Base-by-base conservation (phyloP, 169 alveolate species). In the Theileria parva region DNA sequence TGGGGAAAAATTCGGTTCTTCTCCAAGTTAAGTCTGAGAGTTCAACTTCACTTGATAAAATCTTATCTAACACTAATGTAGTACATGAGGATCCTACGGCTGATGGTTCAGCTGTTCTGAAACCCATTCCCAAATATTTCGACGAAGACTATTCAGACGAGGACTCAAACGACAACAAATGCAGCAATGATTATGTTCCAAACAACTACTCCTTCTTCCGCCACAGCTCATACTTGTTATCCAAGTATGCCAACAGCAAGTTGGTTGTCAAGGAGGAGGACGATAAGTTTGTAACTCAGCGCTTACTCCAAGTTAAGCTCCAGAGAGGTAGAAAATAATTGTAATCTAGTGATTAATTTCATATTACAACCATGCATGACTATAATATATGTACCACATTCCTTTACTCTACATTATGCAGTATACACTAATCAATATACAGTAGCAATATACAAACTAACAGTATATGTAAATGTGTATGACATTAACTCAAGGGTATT, bases 201-300 rank as follows among this genome's bases (percentile, higher is more conserved):
- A 34, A 78, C 68, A 64, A 69, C 63, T 84, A 61, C 53, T 75
- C 90, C 39, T 84, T 84, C 86, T 75, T 84, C 78, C 68, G 70
- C 28, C 90, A 84, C 44, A 84, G 81, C 64, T 67, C 90, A 21
- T 55, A 72, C 67, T 50, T 84, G 28, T 76, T 84, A 25, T 73
- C 74, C 81, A 84, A 84, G 76, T 84, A 75, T 25, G 83, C 74
- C 59, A 67, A 70, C 80, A 71, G 79, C 69, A 57, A 70, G 72
- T 34, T 84, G 25, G 87, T 84, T 6, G 55, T 77, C 32, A 66
- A 73, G 39, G 89, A 83, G 57, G 80, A 80, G 53, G 74, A 65
- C 74, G 86, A 84, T 81, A 66, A 51, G n/a, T 32, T 68, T 50
- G 37, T 72, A 66, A 61, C 61, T 11, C 81, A 84, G 55, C 39